Conservation (phyloP, 2,329 filamentous ascomycete species). For the Colletotrichum siamense region DNA sequence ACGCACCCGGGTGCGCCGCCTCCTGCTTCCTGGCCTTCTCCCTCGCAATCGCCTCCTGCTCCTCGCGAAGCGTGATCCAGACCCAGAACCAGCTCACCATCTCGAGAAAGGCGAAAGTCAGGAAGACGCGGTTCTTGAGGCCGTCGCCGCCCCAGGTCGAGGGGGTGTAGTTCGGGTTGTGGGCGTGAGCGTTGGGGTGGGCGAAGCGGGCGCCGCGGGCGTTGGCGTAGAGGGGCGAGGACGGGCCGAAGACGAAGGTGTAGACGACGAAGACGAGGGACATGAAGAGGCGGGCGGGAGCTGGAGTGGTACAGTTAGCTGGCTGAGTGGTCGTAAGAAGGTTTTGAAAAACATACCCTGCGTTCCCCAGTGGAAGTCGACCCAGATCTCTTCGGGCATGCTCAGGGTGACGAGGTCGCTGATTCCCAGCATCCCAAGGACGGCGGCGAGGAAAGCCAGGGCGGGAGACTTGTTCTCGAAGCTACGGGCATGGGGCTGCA, state of each 20-base stretch:
- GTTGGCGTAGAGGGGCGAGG: slow-evolving; percentile 52
- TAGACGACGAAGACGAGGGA: slow-evolving; percentile 68
- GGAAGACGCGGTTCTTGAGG: slow-evolving; percentile 84
- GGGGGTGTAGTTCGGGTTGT: slow-evolving; percentile 41
- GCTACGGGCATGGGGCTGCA: slow-evolving; percentile 67
- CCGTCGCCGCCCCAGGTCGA: slow-evolving; percentile 64
- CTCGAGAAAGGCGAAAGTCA: slow-evolving; percentile 86
- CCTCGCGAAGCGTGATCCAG: slow-evolving; percentile 73
- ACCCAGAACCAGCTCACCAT: slow-evolving; percentile 88
- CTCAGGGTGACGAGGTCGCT: slow-evolving; percentile 71
- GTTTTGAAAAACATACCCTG: slow-evolving; percentile 60
- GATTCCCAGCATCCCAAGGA: slow-evolving; percentile 67
- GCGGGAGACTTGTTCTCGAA: slow-evolving; percentile 75
- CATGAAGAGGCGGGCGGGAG: slow-evolving; percentile 70
- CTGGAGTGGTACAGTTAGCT: slow-evolving; percentile 32
- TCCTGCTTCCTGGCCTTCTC: slow-evolving; percentile 40
- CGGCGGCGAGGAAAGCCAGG: slow-evolving; percentile 74
- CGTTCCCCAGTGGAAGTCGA: slow-evolving; percentile 68
- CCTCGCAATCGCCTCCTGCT: slow-evolving; percentile 50
- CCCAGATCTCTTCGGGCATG: slow-evolving; percentile 69
- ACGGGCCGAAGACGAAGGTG: slow-evolving; percentile 64
- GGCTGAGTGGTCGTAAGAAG: neutral
- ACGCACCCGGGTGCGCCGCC: neutral
- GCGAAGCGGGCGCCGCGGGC: slow-evolving; percentile 34
- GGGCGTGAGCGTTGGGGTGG: slow-evolving; percentile 37